Evolutionary conservation across 345 rosid genomes (phyloP).

Genomic region (Toxicodendron radicans): DNA sequence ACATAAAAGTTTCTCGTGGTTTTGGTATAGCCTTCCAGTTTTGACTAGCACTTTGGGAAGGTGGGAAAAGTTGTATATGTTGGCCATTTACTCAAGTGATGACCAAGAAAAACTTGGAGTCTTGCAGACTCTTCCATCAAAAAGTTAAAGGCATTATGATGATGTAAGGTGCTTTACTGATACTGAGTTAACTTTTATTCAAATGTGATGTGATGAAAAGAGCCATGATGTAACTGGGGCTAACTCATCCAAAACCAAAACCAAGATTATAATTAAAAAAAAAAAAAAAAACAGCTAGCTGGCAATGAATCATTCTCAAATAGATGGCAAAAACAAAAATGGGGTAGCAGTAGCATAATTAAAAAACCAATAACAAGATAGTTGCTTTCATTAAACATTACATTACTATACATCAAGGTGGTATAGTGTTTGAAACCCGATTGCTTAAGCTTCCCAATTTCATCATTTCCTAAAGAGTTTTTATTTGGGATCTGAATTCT

Average conservation of each 20-base stretch:
- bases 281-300: background rate
- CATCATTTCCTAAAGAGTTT: background rate
- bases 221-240: background rate
- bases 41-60: background rate
- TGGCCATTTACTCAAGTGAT: background rate
- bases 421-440: background rate
- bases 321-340: too few relatives aligned
- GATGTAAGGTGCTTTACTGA: background rate
- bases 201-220: background rate
- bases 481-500: background rate
- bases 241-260: background rate
- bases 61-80: background rate
- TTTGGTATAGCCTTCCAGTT: background rate
- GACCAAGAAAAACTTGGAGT: conserved; percentile 1
- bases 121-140: background rate
- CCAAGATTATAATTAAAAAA: background rate
- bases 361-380: background rate
- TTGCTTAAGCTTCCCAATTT: too few relatives aligned
- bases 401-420: background rate
- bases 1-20: too few relatives aligned
- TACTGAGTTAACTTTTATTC: background rate
- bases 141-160: background rate
- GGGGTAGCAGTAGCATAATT: too few relatives aligned
- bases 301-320: background rate
- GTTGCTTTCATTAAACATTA: background rate